A percentile compares a stretch with the other conserved stretches of the same genome.
Evolutionary conservation across 352 stramenopile species (phyloP).

Genomic region (Salisapilia sapeloensis): DNA sequence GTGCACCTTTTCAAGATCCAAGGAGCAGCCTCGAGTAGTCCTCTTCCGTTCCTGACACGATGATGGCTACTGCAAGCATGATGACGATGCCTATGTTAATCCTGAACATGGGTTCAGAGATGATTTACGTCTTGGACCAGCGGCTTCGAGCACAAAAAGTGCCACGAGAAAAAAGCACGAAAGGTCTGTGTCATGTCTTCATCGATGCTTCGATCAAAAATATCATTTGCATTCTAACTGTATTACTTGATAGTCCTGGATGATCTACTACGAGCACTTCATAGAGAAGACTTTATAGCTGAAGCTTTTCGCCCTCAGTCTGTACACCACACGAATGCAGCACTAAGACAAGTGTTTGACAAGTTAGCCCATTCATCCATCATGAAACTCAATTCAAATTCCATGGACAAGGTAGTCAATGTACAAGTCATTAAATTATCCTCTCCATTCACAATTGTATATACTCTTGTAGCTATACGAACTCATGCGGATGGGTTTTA

Average conservation of each 20-base stretch:
- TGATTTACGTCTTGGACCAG: conserved; percentile 89
- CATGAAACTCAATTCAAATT: conserved; percentile 87
- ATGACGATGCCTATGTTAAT: conserved; percentile 87
- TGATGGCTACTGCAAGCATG: conserved; percentile 11
- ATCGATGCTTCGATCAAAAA: background rate
- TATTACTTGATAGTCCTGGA: conserved; percentile 17
- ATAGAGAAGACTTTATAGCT: conserved; percentile 82
- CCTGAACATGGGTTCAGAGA: conserved; percentile 89
- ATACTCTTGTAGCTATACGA: conserved; percentile 63
- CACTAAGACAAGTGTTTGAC: conserved; percentile 85
- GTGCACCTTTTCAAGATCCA: no score
- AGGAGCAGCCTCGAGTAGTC: no score
- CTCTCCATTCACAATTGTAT: background rate
- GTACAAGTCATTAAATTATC: background rate
- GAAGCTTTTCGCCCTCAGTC: conserved; percentile 88
- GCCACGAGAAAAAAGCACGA: conserved; percentile 75
- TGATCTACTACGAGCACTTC: conserved; percentile 87
- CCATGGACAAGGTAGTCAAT: conserved; percentile 78
- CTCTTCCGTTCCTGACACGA: background rate
- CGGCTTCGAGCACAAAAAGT: conserved; percentile 85
- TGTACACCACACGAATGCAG: conserved; percentile 71
- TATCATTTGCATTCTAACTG: background rate
- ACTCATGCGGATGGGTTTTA: conserved; percentile 92
- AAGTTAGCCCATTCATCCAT: conserved; percentile 86
- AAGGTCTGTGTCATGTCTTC: conserved; percentile 12